Evolutionary conservation across 768 basidiomycete genomes (phyloP).

Genomic region (Amanita molliuscula): DNA sequence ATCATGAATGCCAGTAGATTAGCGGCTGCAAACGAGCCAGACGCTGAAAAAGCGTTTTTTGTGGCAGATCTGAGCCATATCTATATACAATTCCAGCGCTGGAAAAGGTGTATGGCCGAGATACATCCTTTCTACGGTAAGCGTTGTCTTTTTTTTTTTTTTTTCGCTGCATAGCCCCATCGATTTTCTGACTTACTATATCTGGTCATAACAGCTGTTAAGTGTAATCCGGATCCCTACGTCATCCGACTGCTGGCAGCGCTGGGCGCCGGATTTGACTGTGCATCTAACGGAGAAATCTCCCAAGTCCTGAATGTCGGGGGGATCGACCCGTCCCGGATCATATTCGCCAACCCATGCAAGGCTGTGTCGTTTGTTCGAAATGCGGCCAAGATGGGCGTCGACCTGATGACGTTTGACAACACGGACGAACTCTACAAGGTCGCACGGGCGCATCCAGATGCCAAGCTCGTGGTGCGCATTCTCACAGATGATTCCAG

Average conservation of each 20-base stretch:
- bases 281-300: slow-evolving; percentile 94
- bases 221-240: slow-evolving; percentile 97
- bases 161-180: not conserved
- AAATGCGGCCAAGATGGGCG: slow-evolving; percentile 65
- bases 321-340: slow-evolving; percentile 65
- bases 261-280: slow-evolving; percentile 74
- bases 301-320: slow-evolving; percentile 64
- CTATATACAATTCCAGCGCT: slow-evolving; percentile 76
- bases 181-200: not conserved
- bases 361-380: slow-evolving; percentile 93
- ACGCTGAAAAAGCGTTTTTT: slow-evolving; percentile 90
- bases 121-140: slow-evolving; percentile 95
- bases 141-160: not conserved
- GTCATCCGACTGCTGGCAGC: slow-evolving; percentile 28
- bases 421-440: slow-evolving; percentile 95
- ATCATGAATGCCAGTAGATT: slow-evolving; percentile 54
- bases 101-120: slow-evolving; percentile 66
- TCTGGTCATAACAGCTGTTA: slow-evolving; percentile 53
- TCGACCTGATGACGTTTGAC: slow-evolving; percentile 97
- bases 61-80: slow-evolving; percentile 89
- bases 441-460: slow-evolving; percentile 69
- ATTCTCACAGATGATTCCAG: slow-evolving; percentile 98
- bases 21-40: slow-evolving; percentile 35
- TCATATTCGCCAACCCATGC: slow-evolving; percentile 99
- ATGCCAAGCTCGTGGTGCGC: slow-evolving; percentile 81